Base-by-base conservation (phyloP, 306 rosid genomes). In the Lagenaria siceraria region DNA sequence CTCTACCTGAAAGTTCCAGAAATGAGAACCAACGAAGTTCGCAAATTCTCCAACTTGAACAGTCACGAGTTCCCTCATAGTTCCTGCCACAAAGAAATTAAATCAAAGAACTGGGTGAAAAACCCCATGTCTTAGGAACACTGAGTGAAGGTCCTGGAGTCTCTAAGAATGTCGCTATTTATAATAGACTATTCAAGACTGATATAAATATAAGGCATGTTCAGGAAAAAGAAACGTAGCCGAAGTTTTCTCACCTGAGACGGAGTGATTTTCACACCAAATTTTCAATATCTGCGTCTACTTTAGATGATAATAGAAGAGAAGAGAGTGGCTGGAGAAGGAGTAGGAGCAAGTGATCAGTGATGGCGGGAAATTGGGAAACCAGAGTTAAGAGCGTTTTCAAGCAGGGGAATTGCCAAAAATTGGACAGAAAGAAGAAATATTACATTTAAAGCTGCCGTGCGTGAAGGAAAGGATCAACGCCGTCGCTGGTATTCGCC, bases 1-100 rank as follows among this genome's bases (percentile, higher is more conserved):
- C 27, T 36, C 51, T 81, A 92, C 97, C 96, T 90, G 98, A 83
- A 94, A 90, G 87, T 94, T 94, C 98, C 97, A 94, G 83, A 92
- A 94, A 83, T 94, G 98, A 68, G 98, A 90, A 54, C 96, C 98
- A 54, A 92, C 83, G 51, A 84, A 94, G 79, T 94, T 90, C 6
- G 96, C 97, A 77, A 82, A 94, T 77, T 89, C 87, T 62, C 98
- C 97, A 56, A 90, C 87, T 89, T 94, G 96, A 54, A 94, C 56
- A 18, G 95, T 91, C 24, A 94, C 90, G 74, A 94, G 78, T 87
- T 94, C 96, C 79, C 86, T 91, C 98, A 92, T 94, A 56, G 25
- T 81, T 76, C 78, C 83, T 78, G 74, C 24, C 48, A 43, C 74
- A 68, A 71, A 51, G 14, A 49, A 31, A 49, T 1, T 48, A 13